Percentiles rank a stretch among this genome's conserved stretches.
phyloP scores from a whole-genome alignment of 805 yeast species.

The Phaffomyces antillensis region DNA sequence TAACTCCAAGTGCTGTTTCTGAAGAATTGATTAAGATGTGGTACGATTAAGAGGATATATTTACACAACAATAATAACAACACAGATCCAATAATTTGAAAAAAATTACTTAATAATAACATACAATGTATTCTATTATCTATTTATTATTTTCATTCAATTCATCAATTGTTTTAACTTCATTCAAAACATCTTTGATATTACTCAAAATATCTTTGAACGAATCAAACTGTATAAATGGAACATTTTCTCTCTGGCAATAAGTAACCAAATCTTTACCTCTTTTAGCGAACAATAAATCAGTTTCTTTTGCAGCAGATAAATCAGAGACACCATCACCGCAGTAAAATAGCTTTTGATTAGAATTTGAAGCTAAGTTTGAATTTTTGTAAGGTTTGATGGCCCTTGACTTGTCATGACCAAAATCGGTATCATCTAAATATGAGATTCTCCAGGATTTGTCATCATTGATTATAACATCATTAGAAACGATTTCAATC shows the following conservation, averaged over 20 bases:
- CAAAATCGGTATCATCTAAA: conserved; percentile 80
- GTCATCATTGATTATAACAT: conserved; percentile 48
- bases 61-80: neutral
- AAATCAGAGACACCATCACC: conserved; percentile 98
- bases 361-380: conserved; percentile 21
- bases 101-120: neutral
- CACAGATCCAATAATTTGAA: neutral
- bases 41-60: conserved; percentile 57
- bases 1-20: conserved; percentile 97
- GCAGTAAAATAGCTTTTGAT: conserved; percentile 78
- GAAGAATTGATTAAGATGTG: conserved; percentile 97
- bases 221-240: conserved; percentile 74
- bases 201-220: conserved; percentile 68
- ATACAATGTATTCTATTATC: neutral
- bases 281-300: conserved; percentile 84
- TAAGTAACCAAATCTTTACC: conserved; percentile 86
- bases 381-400: conserved; percentile 42
- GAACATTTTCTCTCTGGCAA: conserved; percentile 74
- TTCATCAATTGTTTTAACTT: conserved; percentile 29
- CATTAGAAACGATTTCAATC: conserved; percentile 79
- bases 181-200: conserved; percentile 47
- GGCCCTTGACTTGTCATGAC: conserved; percentile 89
- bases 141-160: conserved; percentile 26
- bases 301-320: conserved; percentile 92
- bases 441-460: conserved; percentile 78